Evolutionary conservation across 2,329 filamentous ascomycete species (phyloP).

Genomic region (Penicillium sp.): DNA sequence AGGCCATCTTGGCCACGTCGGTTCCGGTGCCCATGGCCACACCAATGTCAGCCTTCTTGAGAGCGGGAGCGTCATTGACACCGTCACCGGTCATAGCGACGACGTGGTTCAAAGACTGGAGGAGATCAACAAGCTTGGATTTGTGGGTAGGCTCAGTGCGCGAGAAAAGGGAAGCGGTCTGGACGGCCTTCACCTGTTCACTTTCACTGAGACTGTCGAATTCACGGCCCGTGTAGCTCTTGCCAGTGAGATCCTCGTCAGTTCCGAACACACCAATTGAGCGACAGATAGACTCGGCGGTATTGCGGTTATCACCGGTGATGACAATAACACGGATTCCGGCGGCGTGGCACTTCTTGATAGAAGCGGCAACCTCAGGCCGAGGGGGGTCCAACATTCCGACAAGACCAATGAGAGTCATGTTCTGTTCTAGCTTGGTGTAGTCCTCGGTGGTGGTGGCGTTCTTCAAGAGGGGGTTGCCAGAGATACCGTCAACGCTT

Average conservation of each 20-base stretch:
- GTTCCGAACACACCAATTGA: slow-evolving; percentile 90
- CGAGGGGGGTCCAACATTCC: slow-evolving; percentile 97
- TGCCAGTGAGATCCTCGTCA: slow-evolving; percentile 79
- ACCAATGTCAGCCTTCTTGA: slow-evolving; percentile 99
- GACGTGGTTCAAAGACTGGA: slow-evolving; percentile 88
- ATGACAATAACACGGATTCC: slow-evolving; percentile 97
- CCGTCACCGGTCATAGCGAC: slow-evolving; percentile 99
- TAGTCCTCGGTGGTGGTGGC: slow-evolving; percentile 86
- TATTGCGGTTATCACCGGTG: slow-evolving; percentile 96
- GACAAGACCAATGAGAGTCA: slow-evolving; percentile 90
- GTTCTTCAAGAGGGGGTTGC: slow-evolving; percentile 66
- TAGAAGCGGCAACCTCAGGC: slow-evolving; percentile 82
- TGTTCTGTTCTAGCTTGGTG: slow-evolving; percentile 80
- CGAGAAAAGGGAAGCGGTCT: slow-evolving; percentile 86
- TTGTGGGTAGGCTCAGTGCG: slow-evolving; percentile 95
- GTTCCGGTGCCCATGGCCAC: slow-evolving; percentile 98
- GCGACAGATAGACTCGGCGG: slow-evolving; percentile 94
- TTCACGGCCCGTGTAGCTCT: slow-evolving; percentile 92
- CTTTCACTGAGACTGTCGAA: slow-evolving; percentile 80
- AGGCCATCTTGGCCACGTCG: slow-evolving; percentile 92
- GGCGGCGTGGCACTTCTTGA: slow-evolving; percentile 84
- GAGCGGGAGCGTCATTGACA: slow-evolving; percentile 94
- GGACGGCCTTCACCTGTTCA: slow-evolving; percentile 81
- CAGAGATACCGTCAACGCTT: slow-evolving; percentile 71
- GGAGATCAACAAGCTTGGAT: slow-evolving; percentile 93